Conservation (phyloP, 257 asterid species). For the Galeopsis tetrahit region DNA sequence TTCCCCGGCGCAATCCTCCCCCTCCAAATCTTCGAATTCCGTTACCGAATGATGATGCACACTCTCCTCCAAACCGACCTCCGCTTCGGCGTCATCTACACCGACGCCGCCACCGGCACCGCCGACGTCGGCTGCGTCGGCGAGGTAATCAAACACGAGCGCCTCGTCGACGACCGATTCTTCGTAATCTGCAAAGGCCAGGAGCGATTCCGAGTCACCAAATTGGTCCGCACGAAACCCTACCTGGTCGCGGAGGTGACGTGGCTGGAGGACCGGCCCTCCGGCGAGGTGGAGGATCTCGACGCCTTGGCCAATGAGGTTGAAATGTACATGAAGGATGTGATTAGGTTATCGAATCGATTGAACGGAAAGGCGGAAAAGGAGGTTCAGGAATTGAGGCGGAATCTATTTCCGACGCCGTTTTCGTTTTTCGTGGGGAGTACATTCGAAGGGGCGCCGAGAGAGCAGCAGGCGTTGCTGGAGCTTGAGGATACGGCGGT, state of each 20-base stretch:
- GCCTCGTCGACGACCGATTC: slow-evolving; percentile 90
- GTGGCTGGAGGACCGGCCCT: slow-evolving; percentile 97
- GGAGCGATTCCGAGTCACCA: slow-evolving; percentile 87
- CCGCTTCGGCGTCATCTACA: slow-evolving; percentile 93
- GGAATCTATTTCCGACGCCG: slow-evolving; percentile 93
- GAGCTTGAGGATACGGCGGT: slow-evolving; percentile 89
- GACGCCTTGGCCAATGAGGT: slow-evolving; percentile 72
- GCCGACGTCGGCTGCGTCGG: slow-evolving; percentile 98
- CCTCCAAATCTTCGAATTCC: slow-evolving; percentile 91
- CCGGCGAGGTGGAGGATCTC: slow-evolving; percentile 72
- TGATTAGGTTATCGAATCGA: slow-evolving; percentile 82
- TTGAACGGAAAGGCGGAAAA: slow-evolving; percentile 85
- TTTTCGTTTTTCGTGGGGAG: slow-evolving; percentile 94
- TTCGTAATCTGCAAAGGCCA: slow-evolving; percentile 93
- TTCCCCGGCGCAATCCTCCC: slow-evolving; percentile 95
- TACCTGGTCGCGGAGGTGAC: slow-evolving; percentile 87
- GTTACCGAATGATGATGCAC: slow-evolving; percentile 99
- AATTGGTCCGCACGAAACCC: slow-evolving; percentile 78
- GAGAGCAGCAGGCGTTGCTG: slow-evolving; percentile 97
- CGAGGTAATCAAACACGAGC: slow-evolving; percentile 88
- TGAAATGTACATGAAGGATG: slow-evolving; percentile 84
- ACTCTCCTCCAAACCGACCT: slow-evolving; percentile 95
- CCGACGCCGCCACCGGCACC: slow-evolving; percentile 81
- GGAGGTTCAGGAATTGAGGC: slow-evolving; percentile 75
- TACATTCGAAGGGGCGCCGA: slow-evolving; percentile 92